phyloP scores from a whole-genome alignment of 257 asterid species.

The Leonotis leonurus region DNA sequence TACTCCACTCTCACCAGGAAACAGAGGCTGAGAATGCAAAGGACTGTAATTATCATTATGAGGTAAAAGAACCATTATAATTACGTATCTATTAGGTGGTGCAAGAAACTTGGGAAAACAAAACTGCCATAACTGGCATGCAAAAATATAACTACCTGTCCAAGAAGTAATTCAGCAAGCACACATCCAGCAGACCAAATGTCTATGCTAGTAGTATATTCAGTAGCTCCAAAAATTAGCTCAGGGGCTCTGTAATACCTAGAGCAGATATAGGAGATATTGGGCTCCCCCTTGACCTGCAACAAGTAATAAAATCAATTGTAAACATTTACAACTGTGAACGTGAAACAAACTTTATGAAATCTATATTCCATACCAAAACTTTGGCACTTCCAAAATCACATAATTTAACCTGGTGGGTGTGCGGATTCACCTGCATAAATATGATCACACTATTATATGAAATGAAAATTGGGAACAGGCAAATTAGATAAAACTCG shows the following conservation, averaged over 20 bases:
- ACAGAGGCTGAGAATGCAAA: constrained; percentile 62
- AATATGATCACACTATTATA: constrained; percentile 11
- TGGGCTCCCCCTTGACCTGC: constrained; percentile 86
- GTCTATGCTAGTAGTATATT: constrained; percentile 69
- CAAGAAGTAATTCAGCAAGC: constrained; percentile 76
- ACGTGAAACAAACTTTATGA: constrained; percentile 1
- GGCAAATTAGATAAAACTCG: neutral
- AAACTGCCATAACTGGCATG: neutral
- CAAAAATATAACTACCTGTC: constrained; percentile 39
- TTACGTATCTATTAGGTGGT: neutral
- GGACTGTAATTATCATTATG: neutral
- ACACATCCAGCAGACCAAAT: constrained; percentile 90
- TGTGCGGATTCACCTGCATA: constrained; percentile 73
- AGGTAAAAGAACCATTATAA: constrained; percentile 22
- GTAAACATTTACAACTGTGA: constrained; percentile 7
- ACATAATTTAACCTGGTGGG: constrained; percentile 76
- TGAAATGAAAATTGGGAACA: neutral
- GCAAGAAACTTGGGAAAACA: neutral
- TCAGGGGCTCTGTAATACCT: constrained; percentile 84
- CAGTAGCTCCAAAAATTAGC: constrained; percentile 84
- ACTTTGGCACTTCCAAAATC: constrained; percentile 92
- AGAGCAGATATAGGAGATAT: constrained; percentile 84
- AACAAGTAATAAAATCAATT: constrained; percentile 15
- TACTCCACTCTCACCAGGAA: constrained; percentile 99
- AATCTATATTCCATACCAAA: constrained; percentile 43